phyloP scores from a whole-genome alignment of 2,329 filamentous ascomycete species.

The Periconia macrospinosa region DNA sequence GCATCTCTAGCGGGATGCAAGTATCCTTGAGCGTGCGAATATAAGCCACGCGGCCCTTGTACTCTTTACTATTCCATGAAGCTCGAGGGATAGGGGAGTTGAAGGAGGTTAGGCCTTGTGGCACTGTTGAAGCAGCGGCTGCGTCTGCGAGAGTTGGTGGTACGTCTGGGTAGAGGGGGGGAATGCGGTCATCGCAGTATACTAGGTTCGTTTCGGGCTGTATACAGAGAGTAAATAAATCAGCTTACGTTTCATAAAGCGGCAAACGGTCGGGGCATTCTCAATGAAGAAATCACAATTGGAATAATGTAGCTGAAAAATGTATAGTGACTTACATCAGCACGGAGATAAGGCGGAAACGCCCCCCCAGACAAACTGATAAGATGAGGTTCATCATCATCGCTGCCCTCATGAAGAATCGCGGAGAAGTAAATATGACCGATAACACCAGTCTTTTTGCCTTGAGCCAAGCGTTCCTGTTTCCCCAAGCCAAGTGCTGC shows the following conservation, averaged over 20 bases:
- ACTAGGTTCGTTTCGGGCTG: conserved; percentile 17
- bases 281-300: no score
- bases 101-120: conserved; percentile 22
- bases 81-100: conserved; percentile 16
- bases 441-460: conserved; percentile 20
- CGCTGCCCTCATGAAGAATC: conserved; percentile 12
- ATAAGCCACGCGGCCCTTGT: conserved; percentile 17
- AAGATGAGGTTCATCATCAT: conserved; percentile 3
- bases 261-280: no score
- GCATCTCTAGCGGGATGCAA: conserved; percentile 25
- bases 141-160: conserved; percentile 9
- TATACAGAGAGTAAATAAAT: neutral
- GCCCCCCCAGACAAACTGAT: conserved; percentile 14
- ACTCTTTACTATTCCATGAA: conserved; percentile 16
- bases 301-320: no score
- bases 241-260: no score
- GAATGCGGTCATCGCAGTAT: conserved; percentile 22
- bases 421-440: conserved; percentile 18
- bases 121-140: conserved; percentile 15
- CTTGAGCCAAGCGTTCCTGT: conserved; percentile 10
- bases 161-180: conserved; percentile 17
- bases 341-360: conserved; percentile 18
- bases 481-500: conserved; percentile 14
- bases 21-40: conserved; percentile 26
- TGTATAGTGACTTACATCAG: conserved; percentile 13